Percentiles rank a stretch among this genome's conserved stretches.
phyloP scores from a whole-genome alignment of 768 basidiomycete species.

The Lepiota brunneoincarnata region DNA sequence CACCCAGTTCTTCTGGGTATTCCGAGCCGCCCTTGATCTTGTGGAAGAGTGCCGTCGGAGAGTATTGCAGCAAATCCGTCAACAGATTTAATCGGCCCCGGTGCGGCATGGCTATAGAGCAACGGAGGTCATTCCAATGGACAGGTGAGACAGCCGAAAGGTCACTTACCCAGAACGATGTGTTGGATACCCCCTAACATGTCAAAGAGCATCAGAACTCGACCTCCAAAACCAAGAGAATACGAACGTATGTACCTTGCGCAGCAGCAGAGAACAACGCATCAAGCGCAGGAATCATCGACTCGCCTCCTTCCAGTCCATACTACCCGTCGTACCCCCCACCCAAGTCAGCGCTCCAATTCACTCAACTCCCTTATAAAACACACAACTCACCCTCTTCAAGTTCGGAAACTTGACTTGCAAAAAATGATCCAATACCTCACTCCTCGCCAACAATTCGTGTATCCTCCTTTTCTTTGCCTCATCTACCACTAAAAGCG shows the following conservation, averaged over 20 bases:
- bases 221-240: not conserved
- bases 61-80: slow-evolving; percentile 68
- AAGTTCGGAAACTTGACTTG: slow-evolving; percentile 88
- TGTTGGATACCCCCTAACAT: slow-evolving; percentile 58
- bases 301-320: slow-evolving; percentile 90
- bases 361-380: not conserved
- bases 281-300: slow-evolving; percentile 88
- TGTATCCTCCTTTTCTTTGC: slow-evolving; percentile 58
- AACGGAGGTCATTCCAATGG: not conserved
- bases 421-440: slow-evolving; percentile 82
- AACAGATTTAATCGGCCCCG: slow-evolving; percentile 85
- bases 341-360: not conserved
- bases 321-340: slow-evolving; percentile 52
- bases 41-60: slow-evolving; percentile 72
- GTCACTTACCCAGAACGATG: slow-evolving; percentile 51
- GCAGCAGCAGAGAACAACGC: slow-evolving; percentile 69
- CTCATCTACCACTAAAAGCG: slow-evolving; percentile 25
- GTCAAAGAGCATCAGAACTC: not conserved
- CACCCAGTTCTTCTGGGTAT: slow-evolving; percentile 60
- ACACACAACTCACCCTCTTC: slow-evolving; percentile 50
- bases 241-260: slow-evolving; percentile 33
- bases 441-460: slow-evolving; percentile 66
- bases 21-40: slow-evolving; percentile 85
- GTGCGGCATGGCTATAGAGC: slow-evolving; percentile 70
- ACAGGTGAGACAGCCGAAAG: not conserved